phyloP scores from a whole-genome alignment of 192 early-diverging fungal genomes.

The Linnemannia schmuckeri region DNA sequence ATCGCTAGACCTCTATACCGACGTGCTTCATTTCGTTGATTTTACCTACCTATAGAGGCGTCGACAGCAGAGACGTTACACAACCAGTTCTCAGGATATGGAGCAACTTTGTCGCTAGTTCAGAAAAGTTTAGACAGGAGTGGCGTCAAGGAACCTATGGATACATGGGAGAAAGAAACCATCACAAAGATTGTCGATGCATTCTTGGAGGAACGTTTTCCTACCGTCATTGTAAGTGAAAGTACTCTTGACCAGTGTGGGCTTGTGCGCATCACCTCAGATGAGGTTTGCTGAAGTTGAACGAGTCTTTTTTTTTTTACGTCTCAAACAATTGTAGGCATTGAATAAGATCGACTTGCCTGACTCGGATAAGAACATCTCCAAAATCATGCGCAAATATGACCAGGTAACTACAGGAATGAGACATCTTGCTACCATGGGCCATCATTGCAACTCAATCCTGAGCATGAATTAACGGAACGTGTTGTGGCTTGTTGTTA shows the following conservation, averaged over 20 bases:
- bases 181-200: slow-evolving; percentile 69
- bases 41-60: slow-evolving; percentile 38
- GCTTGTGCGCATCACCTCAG: too few relatives aligned
- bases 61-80: slow-evolving; percentile 69
- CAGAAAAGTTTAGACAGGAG: slow-evolving; percentile 66
- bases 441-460: too few relatives aligned
- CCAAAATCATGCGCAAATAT: slow-evolving; percentile 81
- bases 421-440: neutral
- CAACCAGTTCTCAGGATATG: slow-evolving; percentile 74
- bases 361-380: slow-evolving; percentile 86
- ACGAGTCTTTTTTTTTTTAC: neutral
- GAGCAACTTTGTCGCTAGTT: slow-evolving; percentile 63
- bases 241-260: too few relatives aligned
- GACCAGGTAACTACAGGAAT: slow-evolving; percentile 58
- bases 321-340: slow-evolving; percentile 49
- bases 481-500: slow-evolving; percentile 11
- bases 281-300: neutral
- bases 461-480: neutral
- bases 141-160: slow-evolving; percentile 67
- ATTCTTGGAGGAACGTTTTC: slow-evolving; percentile 85
- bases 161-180: slow-evolving; percentile 75
- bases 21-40: slow-evolving; percentile 3
- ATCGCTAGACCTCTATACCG: neutral
- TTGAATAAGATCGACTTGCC: slow-evolving; percentile 91
- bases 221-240: slow-evolving; percentile 75